Conservation (phyloP, 139 green algal genomes). For the Haematococcus sp. region DNA sequence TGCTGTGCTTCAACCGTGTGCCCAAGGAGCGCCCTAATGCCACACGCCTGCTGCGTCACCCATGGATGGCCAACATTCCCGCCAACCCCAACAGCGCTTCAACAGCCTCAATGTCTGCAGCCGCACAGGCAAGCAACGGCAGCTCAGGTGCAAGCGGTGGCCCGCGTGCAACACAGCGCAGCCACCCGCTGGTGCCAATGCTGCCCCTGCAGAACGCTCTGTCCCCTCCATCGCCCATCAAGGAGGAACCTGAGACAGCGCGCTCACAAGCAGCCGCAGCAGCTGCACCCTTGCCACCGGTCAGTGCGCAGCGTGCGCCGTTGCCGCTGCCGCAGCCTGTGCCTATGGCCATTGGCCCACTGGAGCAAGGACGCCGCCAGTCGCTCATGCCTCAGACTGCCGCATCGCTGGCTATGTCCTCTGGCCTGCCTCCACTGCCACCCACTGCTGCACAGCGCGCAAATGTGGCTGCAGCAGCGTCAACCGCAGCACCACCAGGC, state of each 20-base stretch:
- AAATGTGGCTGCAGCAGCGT: not conserved
- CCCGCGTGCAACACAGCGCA: conserved; percentile 7
- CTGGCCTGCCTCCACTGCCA: conserved; percentile 1
- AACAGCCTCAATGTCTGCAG: conserved; percentile 5
- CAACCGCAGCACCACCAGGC: not conserved
- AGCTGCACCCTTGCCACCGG: not conserved
- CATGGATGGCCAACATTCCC: conserved; percentile 57
- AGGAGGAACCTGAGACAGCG: conserved; percentile 25
- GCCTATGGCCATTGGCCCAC: not conserved
- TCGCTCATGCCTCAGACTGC: conserved; percentile 8
- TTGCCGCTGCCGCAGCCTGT: not conserved
- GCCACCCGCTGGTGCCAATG: not conserved
- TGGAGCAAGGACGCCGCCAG: conserved; percentile 8
- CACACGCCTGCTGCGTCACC: conserved; percentile 71
- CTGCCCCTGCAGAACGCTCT: conserved; percentile 2
- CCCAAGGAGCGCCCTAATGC: conserved; percentile 66
- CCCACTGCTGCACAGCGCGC: not conserved
- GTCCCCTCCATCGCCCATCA: conserved; percentile 35
- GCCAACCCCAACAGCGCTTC: not conserved
- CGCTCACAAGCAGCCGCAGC: not conserved
- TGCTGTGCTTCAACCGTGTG: conserved; percentile 88
- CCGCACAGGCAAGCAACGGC: conserved; percentile 4
- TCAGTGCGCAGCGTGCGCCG: not conserved
- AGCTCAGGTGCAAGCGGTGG: not conserved
- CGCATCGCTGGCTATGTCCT: not conserved